Evolutionary conservation across 306 rosid species (phyloP), one percentile per base, ranked within the genome.

Genomic region (Fagus sylvatica): DNA sequence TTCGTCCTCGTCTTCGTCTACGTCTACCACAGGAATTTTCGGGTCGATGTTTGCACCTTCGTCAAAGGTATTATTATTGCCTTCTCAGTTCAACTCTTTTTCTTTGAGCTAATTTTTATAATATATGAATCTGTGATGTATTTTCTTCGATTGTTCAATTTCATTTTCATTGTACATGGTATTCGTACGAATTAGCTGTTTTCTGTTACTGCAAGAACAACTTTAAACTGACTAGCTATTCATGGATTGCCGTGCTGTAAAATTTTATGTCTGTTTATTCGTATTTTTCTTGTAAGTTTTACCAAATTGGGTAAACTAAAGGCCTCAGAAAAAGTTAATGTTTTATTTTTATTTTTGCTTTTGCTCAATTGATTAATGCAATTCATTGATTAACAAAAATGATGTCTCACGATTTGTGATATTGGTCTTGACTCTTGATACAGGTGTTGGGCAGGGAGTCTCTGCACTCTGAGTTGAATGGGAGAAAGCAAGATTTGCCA

Each of bases 371-470:
- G 53, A 40, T 37, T 32, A 33, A 61, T 33, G 68, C n/a, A 39
- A 69, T 39, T 46, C 55, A 30, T 69, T 1, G 74, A 65, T 6
- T 8, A 19, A 37, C 6, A 4, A 62, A 62, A 15, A n/a, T 0
- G 4, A 17, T 28, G 59, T 15, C 69, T 68, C 73, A 82, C 75
- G 80, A 33, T 34, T 79, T 53, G 55, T 84, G 11, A 48, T 53
- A 53, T 36, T 69, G 74, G 17, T 70, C 49, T 53, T 81, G 73
- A 66, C 41, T 70, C 49, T 53, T 81, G 73, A 66, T 48, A 78
- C 73, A 92, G 98, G 87, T 87, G 49, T 53, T 88, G 5, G 89
- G 93, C 71, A 88, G 91, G 83, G 97, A 88, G 34, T 85, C 91
- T 77, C 81, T 84, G 76, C 88, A 79, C 71, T 81, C 88, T 73